Evolutionary conservation across 2,329 filamentous ascomycete species (phyloP), one percentile per base, ranked within the genome.

Genomic region (Beauveria varroae): DNA sequence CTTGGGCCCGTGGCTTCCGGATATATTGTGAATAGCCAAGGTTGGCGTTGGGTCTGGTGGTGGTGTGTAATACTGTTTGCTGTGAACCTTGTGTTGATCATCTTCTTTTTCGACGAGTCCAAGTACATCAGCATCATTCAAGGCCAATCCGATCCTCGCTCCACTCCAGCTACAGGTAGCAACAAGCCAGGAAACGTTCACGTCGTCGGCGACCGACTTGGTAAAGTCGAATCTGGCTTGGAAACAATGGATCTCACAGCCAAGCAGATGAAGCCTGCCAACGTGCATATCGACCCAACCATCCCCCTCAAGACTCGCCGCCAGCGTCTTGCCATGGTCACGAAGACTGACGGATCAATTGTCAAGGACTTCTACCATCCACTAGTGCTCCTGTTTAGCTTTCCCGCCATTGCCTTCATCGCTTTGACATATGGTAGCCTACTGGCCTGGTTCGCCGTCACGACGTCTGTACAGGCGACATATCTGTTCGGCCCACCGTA

Each of bases 41-140:
- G 69, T 0, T 73, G 69, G 70, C 67, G 70, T 0, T 70, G 69
- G 69, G 77, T 83, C 7, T 78, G 80, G 60, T 72, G 69, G 62
- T 73, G 67, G 43, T 64, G 63, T 28, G 57, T 59, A 2, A 65
- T 71, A 1, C 63, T 69, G 8, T 65, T 67, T 2, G 65, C 64
- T 0, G 41, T 65, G 0, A 59, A 64, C 7, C 49, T 66, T 2
- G 4, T 68, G 6, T 8, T 64, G 10, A 64, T 71, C 44, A 40
- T 68, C n/a, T 64, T 70, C 22, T 77, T 82, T 18, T 81, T 76
- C 50, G 65, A 67, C 26, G 65, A 66, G 58, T 64, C 65, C 28
- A 66, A 66, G 52, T 66, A 65, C 18, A 28, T 74, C 40, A 57
- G 41, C 41, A 24, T 57, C 54, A 47, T 57, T 8, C 41, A 57